Conservation (phyloP, 225 moss, liverwort and hornwort genomes). For the Climacium dendroides region DNA sequence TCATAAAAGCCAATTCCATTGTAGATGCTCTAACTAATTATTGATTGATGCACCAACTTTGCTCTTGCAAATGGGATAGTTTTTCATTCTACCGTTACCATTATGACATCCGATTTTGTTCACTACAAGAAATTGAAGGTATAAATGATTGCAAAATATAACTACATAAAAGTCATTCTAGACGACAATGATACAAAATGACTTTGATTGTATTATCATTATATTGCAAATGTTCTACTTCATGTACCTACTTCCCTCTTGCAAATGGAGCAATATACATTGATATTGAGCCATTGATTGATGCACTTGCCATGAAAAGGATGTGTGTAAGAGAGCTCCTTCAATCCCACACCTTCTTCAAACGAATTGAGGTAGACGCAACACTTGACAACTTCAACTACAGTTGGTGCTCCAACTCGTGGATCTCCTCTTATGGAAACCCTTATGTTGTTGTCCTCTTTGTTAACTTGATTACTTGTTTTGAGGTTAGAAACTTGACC, state of each 20-base stretch:
- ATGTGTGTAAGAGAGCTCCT: conserved; percentile 21
- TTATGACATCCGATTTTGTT: too few relatives aligned
- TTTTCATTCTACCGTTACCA: too few relatives aligned
- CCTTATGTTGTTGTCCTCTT: neutral
- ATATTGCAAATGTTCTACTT: too few relatives aligned
- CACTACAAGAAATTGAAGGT: too few relatives aligned
- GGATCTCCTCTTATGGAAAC: conserved; percentile 7
- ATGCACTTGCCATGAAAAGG: conserved; percentile 27
- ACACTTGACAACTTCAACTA: conserved; percentile 12
- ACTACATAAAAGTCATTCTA: too few relatives aligned
- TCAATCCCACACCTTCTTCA: conserved; percentile 7
- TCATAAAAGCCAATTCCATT: fast-evolving
- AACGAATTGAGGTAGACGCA: conserved; percentile 24
- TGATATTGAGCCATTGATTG: conserved; percentile 29
- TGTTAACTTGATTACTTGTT: neutral
- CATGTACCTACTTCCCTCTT: conserved; percentile 7
- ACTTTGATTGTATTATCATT: too few relatives aligned
- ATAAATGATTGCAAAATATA: too few relatives aligned
- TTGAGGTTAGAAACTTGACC: neutral
- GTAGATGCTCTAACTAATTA: too few relatives aligned
- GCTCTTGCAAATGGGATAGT: conserved; percentile 21
- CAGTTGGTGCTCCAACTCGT: neutral
- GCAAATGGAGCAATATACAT: conserved; percentile 26
- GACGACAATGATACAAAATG: too few relatives aligned
- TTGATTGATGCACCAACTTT: neutral